Evolutionary conservation across 1,284 basidiomycete genomes (phyloP).

Genomic region (Volvariella surrecta): DNA sequence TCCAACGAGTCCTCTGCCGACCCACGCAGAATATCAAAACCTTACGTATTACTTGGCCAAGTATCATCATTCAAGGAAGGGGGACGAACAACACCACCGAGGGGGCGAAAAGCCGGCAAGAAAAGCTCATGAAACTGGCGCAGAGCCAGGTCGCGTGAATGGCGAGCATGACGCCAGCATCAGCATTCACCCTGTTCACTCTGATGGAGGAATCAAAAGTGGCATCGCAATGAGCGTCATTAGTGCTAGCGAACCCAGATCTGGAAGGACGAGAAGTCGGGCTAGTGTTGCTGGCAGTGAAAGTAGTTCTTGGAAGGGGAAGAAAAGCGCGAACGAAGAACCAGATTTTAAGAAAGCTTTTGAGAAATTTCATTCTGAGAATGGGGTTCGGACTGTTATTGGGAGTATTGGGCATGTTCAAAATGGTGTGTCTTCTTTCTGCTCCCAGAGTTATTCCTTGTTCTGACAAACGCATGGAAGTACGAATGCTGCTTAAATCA

Average conservation of each 20-base stretch:
- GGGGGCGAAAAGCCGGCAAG: not conserved
- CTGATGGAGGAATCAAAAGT: no score
- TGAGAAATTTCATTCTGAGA: conserved; percentile 80
- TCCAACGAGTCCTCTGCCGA: conserved; percentile 50
- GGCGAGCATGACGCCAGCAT: no score
- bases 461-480: conserved; percentile 26
- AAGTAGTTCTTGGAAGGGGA: conserved; percentile 5
- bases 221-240: no score
- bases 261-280: no score
- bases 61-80: not conserved
- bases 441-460: conserved; percentile 8
- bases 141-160: no score
- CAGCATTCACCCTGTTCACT: no score
- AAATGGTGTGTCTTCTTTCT: conserved; percentile 49
- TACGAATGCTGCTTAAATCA: conserved; percentile 89
- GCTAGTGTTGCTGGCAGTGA: no score
- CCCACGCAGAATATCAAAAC: conserved; percentile 55
- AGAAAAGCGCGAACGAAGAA: conserved; percentile 26
- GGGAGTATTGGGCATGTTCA: conserved; percentile 88
- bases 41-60: conserved; percentile 62
- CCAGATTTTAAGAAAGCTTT: conserved; percentile 72
- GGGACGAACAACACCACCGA: not conserved
- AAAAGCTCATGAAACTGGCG: no score
- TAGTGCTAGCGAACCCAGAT: no score
- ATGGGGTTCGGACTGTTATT: conserved; percentile 89